phyloP scores from a whole-genome alignment of 257 asterid genomes.

The Solanum tarapatanum region DNA sequence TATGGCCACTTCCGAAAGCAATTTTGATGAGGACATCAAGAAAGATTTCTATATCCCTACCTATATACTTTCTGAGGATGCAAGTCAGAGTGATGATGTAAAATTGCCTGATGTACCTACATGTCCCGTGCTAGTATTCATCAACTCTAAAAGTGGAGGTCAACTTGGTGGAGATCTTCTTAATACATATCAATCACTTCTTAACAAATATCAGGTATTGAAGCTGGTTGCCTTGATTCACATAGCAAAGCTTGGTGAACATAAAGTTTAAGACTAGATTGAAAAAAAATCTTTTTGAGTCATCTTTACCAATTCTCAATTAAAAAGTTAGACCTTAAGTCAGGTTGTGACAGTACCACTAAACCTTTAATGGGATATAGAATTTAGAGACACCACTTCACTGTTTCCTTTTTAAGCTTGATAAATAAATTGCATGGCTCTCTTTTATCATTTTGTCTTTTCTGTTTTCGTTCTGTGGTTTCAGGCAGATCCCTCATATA shows the following conservation, averaged over 20 bases:
- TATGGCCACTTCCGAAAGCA: neutral
- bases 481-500: neutral
- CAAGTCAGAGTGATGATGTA: slow-evolving; percentile 7
- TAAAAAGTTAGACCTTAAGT: neutral
- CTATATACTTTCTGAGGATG: slow-evolving; percentile 34
- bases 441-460: neutral
- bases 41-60: slow-evolving; percentile 50
- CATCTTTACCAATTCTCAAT: neutral
- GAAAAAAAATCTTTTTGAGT: neutral
- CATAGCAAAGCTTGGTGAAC: neutral
- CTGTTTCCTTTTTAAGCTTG: neutral
- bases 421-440: neutral
- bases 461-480: neutral
- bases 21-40: slow-evolving; percentile 10
- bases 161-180: slow-evolving; percentile 94
- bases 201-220: slow-evolving; percentile 64
- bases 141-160: slow-evolving; percentile 93
- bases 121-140: slow-evolving; percentile 80
- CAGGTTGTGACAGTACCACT: neutral
- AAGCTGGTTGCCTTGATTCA: neutral
- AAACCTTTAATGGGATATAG: neutral
- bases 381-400: neutral
- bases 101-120: slow-evolving; percentile 23
- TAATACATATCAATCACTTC: slow-evolving; percentile 44
- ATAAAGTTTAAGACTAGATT: neutral